Evolutionary conservation across 306 rosid genomes (phyloP).

Genomic region (Luffa aegyptiaca): DNA sequence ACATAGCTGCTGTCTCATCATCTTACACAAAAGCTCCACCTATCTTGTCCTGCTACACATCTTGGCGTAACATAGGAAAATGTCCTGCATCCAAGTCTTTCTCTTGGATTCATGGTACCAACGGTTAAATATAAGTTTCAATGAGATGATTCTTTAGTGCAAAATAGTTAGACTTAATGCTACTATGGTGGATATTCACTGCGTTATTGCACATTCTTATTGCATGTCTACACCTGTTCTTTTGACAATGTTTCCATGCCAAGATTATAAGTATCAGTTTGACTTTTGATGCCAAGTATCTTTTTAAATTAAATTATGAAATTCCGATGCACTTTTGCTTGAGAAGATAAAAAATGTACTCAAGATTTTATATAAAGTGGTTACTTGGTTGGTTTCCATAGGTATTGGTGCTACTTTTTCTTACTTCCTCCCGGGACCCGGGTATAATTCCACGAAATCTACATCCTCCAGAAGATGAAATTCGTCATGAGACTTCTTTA

Average conservation of each 20-base stretch:
- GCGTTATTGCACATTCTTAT: not conserved
- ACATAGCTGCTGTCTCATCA: not conserved
- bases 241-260: not conserved
- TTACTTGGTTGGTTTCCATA: conserved; percentile 33
- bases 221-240: not conserved
- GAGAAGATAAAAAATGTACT: not conserved
- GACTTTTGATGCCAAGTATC: not conserved
- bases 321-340: not conserved
- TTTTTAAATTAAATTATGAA: not conserved
- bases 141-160: not conserved
- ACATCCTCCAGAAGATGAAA: conserved; percentile 91
- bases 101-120: not conserved
- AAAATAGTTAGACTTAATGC: not conserved
- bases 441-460: conserved; percentile 75
- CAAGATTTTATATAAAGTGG: conserved; percentile 22
- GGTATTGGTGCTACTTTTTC: conserved; percentile 83
- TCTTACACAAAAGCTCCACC: not conserved
- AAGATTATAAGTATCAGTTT: not conserved
- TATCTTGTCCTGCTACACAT: not conserved
- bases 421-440: conserved; percentile 89
- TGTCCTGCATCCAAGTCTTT: not conserved
- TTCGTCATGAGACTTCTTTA: conserved; percentile 39
- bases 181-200: not conserved
- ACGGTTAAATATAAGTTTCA: not conserved
- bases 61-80: not conserved